Evolutionary conservation across 371 early-diverging fungal genomes (phyloP).

Genomic region (Circinella umbellata): DNA sequence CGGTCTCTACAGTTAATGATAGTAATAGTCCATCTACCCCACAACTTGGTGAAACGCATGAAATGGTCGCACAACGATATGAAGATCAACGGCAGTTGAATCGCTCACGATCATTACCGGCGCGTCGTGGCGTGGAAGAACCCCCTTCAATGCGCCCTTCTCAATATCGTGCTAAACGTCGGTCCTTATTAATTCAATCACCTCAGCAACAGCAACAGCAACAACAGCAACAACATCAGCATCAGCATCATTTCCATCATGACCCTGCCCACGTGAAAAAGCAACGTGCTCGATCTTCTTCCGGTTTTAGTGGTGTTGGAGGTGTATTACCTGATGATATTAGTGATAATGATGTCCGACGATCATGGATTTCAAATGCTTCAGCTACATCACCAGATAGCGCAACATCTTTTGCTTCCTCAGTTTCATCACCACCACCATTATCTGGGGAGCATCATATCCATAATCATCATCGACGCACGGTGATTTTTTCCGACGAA

Average conservation of each 20-base stretch:
- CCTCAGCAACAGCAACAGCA: conserved; percentile 22
- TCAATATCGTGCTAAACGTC: conserved; percentile 52
- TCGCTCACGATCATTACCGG: conserved; percentile 20
- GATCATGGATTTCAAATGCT: conserved; percentile 29
- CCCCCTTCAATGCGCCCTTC: conserved; percentile 44
- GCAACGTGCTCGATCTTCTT: conserved; percentile 24
- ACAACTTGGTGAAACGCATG: not conserved
- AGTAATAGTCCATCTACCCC: conserved; percentile 2
- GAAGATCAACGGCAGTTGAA: conserved; percentile 18
- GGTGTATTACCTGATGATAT: conserved; percentile 26
- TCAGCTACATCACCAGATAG: conserved; percentile 29
- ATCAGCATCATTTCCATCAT: not conserved
- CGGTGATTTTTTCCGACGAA: conserved; percentile 21
- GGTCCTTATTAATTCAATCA: conserved; percentile 43
- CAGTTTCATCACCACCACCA: conserved; percentile 15
- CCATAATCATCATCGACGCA: conserved; percentile 17
- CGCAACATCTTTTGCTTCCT: conserved; percentile 17
- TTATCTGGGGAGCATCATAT: not conserved
- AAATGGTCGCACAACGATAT: conserved; percentile 13
- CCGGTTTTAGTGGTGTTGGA: conserved; percentile 22
- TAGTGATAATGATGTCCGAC: not conserved
- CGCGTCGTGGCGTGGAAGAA: conserved; percentile 17
- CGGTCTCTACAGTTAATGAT: not conserved
- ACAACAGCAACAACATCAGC: not conserved
- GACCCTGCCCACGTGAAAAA: conserved; percentile 1